Evolutionary conservation across 1,284 basidiomycete genomes (phyloP).

Genomic region (Papiliotrema flavescens): DNA sequence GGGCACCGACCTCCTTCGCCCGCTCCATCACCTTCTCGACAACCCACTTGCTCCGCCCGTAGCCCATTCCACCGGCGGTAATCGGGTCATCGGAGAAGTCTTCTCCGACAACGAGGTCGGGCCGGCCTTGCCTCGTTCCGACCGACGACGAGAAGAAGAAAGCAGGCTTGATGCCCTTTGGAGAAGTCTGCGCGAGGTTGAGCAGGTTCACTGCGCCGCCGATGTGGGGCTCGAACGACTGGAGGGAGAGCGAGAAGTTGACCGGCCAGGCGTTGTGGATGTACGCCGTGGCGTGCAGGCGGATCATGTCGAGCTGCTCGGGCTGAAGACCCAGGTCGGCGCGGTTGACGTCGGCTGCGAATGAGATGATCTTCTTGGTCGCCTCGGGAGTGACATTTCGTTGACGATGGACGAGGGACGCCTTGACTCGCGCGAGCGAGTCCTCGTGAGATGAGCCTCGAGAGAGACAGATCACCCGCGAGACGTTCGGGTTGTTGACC

Average conservation of each 20-base stretch:
- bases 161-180: conserved; percentile 38
- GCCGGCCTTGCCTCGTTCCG: conserved; percentile 45
- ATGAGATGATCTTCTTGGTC: conserved; percentile 47
- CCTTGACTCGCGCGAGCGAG: conserved; percentile 27
- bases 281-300: conserved; percentile 49
- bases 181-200: conserved; percentile 54
- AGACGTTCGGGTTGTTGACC: conserved; percentile 45
- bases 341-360: conserved; percentile 52
- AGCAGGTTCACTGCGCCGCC: conserved; percentile 57
- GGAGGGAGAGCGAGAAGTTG: conserved; percentile 47
- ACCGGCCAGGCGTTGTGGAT: conserved; percentile 54
- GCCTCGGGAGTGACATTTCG: conserved; percentile 22
- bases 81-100: conserved; percentile 29
- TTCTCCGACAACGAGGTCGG: conserved; percentile 24
- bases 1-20: conserved; percentile 39
- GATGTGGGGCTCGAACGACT: conserved; percentile 57
- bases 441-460: conserved; percentile 37
- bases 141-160: conserved; percentile 63
- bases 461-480: conserved; percentile 56
- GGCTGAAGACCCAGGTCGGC: conserved; percentile 51
- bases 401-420: conserved; percentile 33
- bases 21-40: conserved; percentile 58
- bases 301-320: conserved; percentile 49
- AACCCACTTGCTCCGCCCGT: conserved; percentile 61
- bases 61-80: conserved; percentile 52